Evolutionary conservation across 345 rosid species (phyloP).

Genomic region (Salix koriyanagi): DNA sequence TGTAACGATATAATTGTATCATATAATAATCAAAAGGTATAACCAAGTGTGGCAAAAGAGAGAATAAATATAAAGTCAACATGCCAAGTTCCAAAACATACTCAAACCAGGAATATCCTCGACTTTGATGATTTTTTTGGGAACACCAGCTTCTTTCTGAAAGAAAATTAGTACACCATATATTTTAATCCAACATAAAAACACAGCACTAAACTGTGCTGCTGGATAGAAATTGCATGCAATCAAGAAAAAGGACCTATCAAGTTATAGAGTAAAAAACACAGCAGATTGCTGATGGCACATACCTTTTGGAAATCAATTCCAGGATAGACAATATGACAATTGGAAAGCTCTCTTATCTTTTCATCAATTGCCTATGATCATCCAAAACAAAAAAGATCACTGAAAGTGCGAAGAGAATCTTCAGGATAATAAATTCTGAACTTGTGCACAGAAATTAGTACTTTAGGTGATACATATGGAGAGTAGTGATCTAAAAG

Average conservation of each 20-base stretch:
- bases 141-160: slow-evolving; percentile 89
- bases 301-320: slow-evolving; percentile 82
- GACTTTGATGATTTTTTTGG: slow-evolving; percentile 60
- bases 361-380: slow-evolving; percentile 91
- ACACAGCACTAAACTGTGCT: not conserved
- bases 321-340: slow-evolving; percentile 73
- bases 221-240: not conserved
- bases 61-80: not conserved
- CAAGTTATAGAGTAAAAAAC: not conserved
- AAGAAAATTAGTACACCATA: slow-evolving; percentile 11
- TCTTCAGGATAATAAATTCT: not conserved
- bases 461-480: not conserved
- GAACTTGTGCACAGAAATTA: not conserved
- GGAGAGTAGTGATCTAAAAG: not conserved
- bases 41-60: not conserved
- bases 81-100: slow-evolving; percentile 43
- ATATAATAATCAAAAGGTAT: not conserved
- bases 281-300: not conserved
- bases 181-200: not conserved
- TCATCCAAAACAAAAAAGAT: slow-evolving; percentile 16
- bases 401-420: not conserved
- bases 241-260: not conserved
- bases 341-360: slow-evolving; percentile 88
- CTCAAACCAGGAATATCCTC: slow-evolving; percentile 95
- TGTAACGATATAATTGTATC: not conserved